Conservation (phyloP, 1,284 basidiomycete genomes). For the Melampsora americana region DNA sequence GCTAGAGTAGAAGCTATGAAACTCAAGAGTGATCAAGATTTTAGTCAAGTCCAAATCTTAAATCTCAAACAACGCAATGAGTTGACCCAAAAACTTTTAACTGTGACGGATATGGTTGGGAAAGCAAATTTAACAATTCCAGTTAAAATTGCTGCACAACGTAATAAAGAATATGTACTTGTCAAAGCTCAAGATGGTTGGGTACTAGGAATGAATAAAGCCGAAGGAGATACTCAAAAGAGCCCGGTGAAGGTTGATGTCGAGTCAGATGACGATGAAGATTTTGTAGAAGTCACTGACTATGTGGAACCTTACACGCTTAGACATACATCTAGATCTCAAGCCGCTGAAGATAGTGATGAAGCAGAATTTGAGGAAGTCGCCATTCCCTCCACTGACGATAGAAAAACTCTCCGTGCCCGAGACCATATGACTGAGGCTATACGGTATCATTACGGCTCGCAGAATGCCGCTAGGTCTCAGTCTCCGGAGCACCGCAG, state of each 20-base stretch:
- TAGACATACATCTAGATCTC: slow-evolving; percentile 41
- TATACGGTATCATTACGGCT: slow-evolving; percentile 30
- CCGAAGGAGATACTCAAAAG: slow-evolving; percentile 62
- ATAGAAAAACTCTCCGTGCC: slow-evolving; percentile 7
- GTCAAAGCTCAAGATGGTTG: slow-evolving; percentile 87
- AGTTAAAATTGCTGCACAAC: slow-evolving; percentile 84
- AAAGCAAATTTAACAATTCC: slow-evolving; percentile 83
- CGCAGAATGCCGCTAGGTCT: slow-evolving; percentile 4
- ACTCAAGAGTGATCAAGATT: slow-evolving; percentile 82
- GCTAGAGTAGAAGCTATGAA: slow-evolving; percentile 86
- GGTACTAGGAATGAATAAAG: slow-evolving; percentile 79
- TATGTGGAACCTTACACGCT: neutral
- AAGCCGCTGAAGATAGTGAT: slow-evolving; percentile 47
- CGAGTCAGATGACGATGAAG: slow-evolving; percentile 54
- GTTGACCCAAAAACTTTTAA: slow-evolving; percentile 89
- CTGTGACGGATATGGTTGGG: slow-evolving; percentile 87
- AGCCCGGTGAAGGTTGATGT: slow-evolving; percentile 84
- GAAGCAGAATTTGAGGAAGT: slow-evolving; percentile 53
- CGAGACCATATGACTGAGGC: slow-evolving; percentile 21
- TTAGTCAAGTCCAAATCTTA: slow-evolving; percentile 89
- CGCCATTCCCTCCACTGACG: neutral
- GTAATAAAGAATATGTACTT: slow-evolving; percentile 88
- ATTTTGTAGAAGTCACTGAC: slow-evolving; percentile 18
- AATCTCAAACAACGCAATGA: slow-evolving; percentile 83
- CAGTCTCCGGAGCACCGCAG: neutral